phyloP scores from a whole-genome alignment of 2,329 filamentous ascomycete species.

The Verticillium zaregamsianum region DNA sequence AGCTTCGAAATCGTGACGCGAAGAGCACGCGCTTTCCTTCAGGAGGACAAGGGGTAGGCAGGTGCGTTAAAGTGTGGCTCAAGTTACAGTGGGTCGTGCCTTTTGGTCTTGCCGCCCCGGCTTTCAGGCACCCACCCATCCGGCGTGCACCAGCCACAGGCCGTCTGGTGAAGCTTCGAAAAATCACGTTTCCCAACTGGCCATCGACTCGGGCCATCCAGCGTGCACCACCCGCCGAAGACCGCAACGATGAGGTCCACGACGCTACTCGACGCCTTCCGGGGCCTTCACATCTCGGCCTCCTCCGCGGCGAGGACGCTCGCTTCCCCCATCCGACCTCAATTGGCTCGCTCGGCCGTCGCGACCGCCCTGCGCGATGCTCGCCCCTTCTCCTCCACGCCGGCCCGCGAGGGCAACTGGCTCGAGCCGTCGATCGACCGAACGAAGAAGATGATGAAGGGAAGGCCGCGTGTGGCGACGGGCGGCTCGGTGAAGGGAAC shows the following conservation, averaged over 20 bases:
- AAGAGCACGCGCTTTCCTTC: conserved; percentile 37
- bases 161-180: conserved; percentile 7
- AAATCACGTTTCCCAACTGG: not conserved
- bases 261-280: conserved; percentile 46
- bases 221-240: conserved; percentile 2
- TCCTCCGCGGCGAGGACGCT: conserved; percentile 34
- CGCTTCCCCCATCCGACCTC: conserved; percentile 24
- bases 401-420: conserved; percentile 63
- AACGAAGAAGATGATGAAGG: conserved; percentile 88
- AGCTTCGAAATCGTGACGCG: conserved; percentile 25
- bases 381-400: conserved; percentile 71
- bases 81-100: conserved; percentile 19
- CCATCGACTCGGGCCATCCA: not conserved
- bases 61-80: conserved; percentile 14
- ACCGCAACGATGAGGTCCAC: conserved; percentile 42
- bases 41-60: not conserved
- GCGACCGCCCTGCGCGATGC: conserved; percentile 37
- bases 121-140: conserved; percentile 12
- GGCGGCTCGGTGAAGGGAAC: conserved; percentile 90
- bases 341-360: conserved; percentile 21
- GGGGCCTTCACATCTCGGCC: conserved; percentile 41
- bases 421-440: conserved; percentile 72
- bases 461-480: conserved; percentile 79
- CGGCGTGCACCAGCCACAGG: conserved; percentile 11
- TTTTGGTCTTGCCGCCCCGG: conserved; percentile 14